Base-by-base conservation (phyloP, 176 grass and related monocot genomes). In the Musa troglodytarum region DNA sequence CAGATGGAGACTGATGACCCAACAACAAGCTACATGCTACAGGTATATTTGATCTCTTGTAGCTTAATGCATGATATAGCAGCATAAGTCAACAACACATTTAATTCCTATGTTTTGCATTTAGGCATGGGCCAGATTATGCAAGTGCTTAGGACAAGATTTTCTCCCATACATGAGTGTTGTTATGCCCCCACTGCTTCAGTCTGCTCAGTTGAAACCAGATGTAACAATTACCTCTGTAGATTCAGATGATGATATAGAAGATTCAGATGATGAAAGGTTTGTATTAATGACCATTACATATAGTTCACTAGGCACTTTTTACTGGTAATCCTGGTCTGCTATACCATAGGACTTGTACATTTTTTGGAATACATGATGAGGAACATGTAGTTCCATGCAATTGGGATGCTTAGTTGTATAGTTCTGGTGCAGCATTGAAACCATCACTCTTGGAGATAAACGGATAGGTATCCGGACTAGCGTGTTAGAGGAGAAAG, bases 141-240 rank as follows among this genome's bases (percentile, higher is more conserved):
- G 96, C 88, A 99, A 99, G 84, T 99, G 96, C 76, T 86, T 99
- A 68, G 96, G 96, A 51, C 96, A 99, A 55, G 96, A 99, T 87
- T 99, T 99, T 77, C 96, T 99, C 76, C 96, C 96, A 56, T 99
- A 99, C 79, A 99, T 99, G 96, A 89, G 55, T 55, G 88, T 99
- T 29, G 91, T 99, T 74, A 99, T 99, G 96, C 96, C 96, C 76
- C 96, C 96, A 26, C 81, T 99, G 55, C 91, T 99, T 85, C 96
- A 89, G 53, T 99, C 96, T 86, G 96, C 96, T 74, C 96, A 99
- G 80, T 82, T 99, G 74, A 99, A 99, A 82, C 96, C 96, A 73
- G 96, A 99, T 75, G 91, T 99, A 54, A 99, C 91, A 54, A 89
- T 99, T 73, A 99, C 96, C 54, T 92, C 90, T 71, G 91, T 91